Evolutionary conservation across 192 early-diverging fungal species (phyloP), one percentile per base, ranked within the genome.

Genomic region (Phlyctochytrium planicorne): DNA sequence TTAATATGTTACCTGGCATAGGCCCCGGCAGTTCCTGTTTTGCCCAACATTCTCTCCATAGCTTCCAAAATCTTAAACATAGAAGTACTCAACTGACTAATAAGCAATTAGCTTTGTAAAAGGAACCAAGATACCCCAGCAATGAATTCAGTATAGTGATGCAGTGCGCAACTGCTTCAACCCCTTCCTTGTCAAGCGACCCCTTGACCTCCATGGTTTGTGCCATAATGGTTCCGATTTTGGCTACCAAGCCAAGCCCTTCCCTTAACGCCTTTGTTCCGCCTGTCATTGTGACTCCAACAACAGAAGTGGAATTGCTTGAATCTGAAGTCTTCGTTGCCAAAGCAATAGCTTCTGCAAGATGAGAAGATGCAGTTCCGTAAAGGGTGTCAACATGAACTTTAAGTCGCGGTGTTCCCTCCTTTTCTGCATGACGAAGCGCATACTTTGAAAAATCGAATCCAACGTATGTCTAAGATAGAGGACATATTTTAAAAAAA

Each of bases 21-120:
- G 20, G 68, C 66, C 2, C 77, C 77, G 0, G 68, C 69, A 32
- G 57, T 27, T n/a, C 72, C 72, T 6, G 62, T 29, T 59, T 63
- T 69, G 2, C 75, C 75, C 40, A 79, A 50, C 60, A 77, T 69
- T 2, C 34, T 23, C 20, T 76, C 78, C 70, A 79, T 74, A 20
- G 66, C 33, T 33, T 79, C 78, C 24, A 79, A 60, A n/a, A 75
- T 64, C 20, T 73, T 76, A 60, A 79, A 72, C 20, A 75, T 66
- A 17, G 73, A 71, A 3, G 65, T 34, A 35, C 66, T 34, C 62
- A 75, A 47, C 2, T 33, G 24, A 29, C 74, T 76, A 37, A 14
- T 25, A 6, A 10, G 16, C n/a, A n/a, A n/a, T n/a, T n/a, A n/a
- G n/a, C n/a, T n/a, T n/a, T n/a, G n/a, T n/a, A n/a, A n/a, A n/a